phyloP scores from a whole-genome alignment of 441 rosid species.

The Erysimum cheiri region DNA sequence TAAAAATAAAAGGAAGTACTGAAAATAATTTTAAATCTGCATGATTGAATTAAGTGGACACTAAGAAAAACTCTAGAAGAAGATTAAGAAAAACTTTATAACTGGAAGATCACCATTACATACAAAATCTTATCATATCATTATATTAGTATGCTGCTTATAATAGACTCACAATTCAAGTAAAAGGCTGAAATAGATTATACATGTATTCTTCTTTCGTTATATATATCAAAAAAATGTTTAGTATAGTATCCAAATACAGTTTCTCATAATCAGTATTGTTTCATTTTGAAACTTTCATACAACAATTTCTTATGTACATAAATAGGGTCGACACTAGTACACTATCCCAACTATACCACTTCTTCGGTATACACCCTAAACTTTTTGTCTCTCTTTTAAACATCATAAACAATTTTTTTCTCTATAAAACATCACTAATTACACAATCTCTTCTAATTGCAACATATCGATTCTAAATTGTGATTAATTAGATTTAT shows the following conservation, averaged over 20 bases:
- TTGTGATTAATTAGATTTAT: no score
- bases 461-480: no score
- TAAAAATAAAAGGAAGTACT: background rate
- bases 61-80: conserved; percentile 13
- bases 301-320: background rate
- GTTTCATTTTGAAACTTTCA: background rate
- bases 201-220: background rate
- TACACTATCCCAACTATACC: no score
- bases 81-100: background rate
- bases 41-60: background rate
- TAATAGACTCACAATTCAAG: background rate
- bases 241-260: background rate
- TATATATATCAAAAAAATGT: no score
- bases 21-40: background rate
- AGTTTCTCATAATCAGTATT: background rate
- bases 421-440: no score
- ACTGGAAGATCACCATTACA: background rate
- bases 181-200: background rate
- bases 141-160: background rate
- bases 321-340: no score
- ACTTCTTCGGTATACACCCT: no score
- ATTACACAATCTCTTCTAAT: no score
- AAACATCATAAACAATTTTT: no score
- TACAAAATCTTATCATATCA: background rate
- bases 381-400: no score